These are phyloP conservation scores for Diaporthe ilicicola DNA, from an alignment of 2,329 filamentous ascomycete genomes.

Conservation along the genomic window DNA sequence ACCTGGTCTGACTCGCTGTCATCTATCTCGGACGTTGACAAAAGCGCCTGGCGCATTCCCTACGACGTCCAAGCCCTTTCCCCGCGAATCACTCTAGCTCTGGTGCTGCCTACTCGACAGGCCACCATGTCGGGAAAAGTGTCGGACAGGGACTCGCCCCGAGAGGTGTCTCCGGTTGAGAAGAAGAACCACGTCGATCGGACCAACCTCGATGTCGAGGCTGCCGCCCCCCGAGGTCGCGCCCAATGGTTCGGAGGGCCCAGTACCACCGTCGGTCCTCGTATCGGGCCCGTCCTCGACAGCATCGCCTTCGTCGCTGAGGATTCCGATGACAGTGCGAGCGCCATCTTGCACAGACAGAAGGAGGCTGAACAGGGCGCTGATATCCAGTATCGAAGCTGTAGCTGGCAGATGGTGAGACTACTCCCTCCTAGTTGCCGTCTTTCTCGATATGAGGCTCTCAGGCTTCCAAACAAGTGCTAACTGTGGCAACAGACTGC, in stretches of 20 bases:
- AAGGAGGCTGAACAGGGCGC: constrained; percentile 79
- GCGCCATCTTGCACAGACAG: constrained; percentile 67
- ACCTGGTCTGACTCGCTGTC: not conserved
- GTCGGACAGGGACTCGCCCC: constrained; percentile 23
- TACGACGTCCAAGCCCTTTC: not conserved
- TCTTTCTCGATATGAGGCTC: constrained; percentile 7
- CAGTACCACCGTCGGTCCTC: constrained; percentile 56
- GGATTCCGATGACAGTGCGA: constrained; percentile 55
- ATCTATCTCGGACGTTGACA: not conserved
- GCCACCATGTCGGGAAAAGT: constrained; percentile 10
- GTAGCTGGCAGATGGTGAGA: constrained; percentile 86
- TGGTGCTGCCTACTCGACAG: not conserved
- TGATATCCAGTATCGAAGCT: constrained; percentile 90
- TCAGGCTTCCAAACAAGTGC: not conserved
- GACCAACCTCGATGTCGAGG: constrained; percentile 23
- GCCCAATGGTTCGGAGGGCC: constrained; percentile 47
- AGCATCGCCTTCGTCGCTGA: constrained; percentile 44
- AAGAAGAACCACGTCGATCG: constrained; percentile 20
- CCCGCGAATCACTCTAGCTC: not conserved
- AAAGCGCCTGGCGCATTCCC: not conserved
- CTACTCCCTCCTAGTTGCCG: constrained; percentile 24
- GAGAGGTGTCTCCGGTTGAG: constrained; percentile 11
- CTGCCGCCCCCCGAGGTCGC: constrained; percentile 11
- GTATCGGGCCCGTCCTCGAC: constrained; percentile 57
- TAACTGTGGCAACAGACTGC: constrained; percentile 68